phyloP scores from a whole-genome alignment of 164 flowering plant genomes.

The Echeveria elegans region DNA sequence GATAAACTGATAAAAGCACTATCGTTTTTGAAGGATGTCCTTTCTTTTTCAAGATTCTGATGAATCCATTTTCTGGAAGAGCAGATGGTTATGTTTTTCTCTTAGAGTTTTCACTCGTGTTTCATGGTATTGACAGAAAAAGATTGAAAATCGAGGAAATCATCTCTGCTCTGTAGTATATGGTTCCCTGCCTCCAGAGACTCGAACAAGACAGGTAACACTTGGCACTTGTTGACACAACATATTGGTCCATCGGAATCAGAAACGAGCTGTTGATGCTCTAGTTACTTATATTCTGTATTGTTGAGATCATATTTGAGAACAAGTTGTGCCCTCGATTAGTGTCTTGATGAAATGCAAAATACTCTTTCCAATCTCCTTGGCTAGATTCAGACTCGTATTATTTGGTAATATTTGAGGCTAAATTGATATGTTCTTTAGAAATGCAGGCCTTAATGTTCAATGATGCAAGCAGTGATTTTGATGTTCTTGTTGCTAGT shows the following conservation, averaged over 20 bases:
- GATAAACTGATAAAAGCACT: background rate
- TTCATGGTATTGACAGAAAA: slow-evolving; percentile 27
- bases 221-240: slow-evolving; percentile 8
- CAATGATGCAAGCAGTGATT: slow-evolving; percentile 79
- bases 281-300: background rate
- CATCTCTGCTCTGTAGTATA: slow-evolving; percentile 92
- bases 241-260: background rate
- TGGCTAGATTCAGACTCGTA: background rate
- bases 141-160: slow-evolving; percentile 52
- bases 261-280: background rate
- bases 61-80: background rate
- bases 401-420: slow-evolving; percentile 3
- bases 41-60: background rate
- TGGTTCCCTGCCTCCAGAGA: slow-evolving; percentile 96
- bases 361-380: background rate
- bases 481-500: slow-evolving; percentile 96
- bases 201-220: slow-evolving; percentile 88
- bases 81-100: background rate
- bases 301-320: background rate
- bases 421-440: slow-evolving; percentile 29
- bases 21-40: background rate
- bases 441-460: slow-evolving; percentile 90
- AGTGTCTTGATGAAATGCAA: background rate
- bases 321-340: background rate
- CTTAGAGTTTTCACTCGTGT: background rate